Conservation (phyloP, 1,284 basidiomycete genomes). For the Malassezia slooffiae region DNA sequence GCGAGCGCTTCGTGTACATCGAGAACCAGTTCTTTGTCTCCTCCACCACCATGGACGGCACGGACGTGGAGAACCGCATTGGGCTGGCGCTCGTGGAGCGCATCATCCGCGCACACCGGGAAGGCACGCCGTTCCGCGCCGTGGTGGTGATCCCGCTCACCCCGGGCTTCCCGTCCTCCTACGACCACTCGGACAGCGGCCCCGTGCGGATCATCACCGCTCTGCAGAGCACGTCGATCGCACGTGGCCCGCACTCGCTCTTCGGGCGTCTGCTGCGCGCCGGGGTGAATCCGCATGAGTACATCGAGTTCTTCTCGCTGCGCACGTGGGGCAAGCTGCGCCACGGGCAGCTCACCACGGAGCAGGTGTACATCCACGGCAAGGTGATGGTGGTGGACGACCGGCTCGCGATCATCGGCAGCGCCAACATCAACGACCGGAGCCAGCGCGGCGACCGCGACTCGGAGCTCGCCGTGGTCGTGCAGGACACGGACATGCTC, state of each 20-base stretch:
- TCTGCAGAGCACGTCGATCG: conserved; percentile 66
- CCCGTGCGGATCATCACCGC: conserved; percentile 55
- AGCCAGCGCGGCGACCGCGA: conserved; percentile 91
- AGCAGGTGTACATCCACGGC: conserved; percentile 53
- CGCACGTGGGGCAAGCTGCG: conserved; percentile 87
- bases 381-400: conserved; percentile 86
- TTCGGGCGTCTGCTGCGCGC: conserved; percentile 75
- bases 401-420: conserved; percentile 92
- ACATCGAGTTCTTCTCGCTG: conserved; percentile 82
- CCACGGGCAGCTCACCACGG: conserved; percentile 73
- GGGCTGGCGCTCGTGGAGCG: conserved; percentile 86
- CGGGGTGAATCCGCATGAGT: conserved; percentile 74
- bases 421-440: conserved; percentile 96
- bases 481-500: conserved; percentile 94
- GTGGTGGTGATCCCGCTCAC: conserved; percentile 84
- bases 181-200: conserved; percentile 83
- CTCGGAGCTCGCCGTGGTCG: conserved; percentile 82
- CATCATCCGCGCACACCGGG: conserved; percentile 76
- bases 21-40: conserved; percentile 99
- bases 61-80: conserved; percentile 81
- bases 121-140: conserved; percentile 75
- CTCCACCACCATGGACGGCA: conserved; percentile 77
- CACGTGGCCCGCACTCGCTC: conserved; percentile 81
- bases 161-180: conserved; percentile 84
- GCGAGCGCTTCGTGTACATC: conserved; percentile 59